phyloP scores from a whole-genome alignment of 1,284 basidiomycete species.

The Boletus subluridellus region DNA sequence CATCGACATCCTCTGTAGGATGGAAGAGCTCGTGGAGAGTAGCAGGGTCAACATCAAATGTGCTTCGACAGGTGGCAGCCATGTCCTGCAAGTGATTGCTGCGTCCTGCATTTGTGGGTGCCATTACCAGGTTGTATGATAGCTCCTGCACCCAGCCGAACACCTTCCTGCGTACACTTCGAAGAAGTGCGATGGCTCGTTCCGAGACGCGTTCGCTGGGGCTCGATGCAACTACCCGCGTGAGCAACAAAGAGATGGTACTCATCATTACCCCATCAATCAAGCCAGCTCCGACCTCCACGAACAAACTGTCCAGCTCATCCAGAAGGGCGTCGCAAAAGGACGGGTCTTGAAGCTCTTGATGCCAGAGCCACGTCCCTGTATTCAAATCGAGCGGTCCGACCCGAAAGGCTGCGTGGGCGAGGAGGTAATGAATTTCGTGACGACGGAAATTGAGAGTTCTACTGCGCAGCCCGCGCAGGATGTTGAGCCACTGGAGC shows the following conservation, averaged over 20 bases:
- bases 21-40: too few relatives aligned
- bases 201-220: neutral
- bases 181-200: slow-evolving; percentile 26
- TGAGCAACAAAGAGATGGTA: slow-evolving; percentile 33
- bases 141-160: slow-evolving; percentile 39
- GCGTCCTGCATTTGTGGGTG: slow-evolving; percentile 20
- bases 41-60: too few relatives aligned
- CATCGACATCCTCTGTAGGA: slow-evolving; percentile 19
- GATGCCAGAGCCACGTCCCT: too few relatives aligned
- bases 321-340: slow-evolving; percentile 37
- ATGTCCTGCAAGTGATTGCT: slow-evolving; percentile 25
- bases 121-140: slow-evolving; percentile 18
- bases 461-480: too few relatives aligned
- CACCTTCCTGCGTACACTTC: slow-evolving; percentile 29
- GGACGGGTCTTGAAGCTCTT: neutral
- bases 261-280: slow-evolving; percentile 34
- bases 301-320: slow-evolving; percentile 32
- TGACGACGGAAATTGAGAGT: too few relatives aligned
- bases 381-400: too few relatives aligned
- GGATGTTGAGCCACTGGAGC: too few relatives aligned
- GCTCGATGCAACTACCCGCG: slow-evolving; percentile 34
- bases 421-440: too few relatives aligned
- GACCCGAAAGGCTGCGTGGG: too few relatives aligned
- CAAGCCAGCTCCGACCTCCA: slow-evolving; percentile 37
- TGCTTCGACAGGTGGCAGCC: too few relatives aligned